Conservation (phyloP, 257 asterid genomes). For the Sherardia arvensis region DNA sequence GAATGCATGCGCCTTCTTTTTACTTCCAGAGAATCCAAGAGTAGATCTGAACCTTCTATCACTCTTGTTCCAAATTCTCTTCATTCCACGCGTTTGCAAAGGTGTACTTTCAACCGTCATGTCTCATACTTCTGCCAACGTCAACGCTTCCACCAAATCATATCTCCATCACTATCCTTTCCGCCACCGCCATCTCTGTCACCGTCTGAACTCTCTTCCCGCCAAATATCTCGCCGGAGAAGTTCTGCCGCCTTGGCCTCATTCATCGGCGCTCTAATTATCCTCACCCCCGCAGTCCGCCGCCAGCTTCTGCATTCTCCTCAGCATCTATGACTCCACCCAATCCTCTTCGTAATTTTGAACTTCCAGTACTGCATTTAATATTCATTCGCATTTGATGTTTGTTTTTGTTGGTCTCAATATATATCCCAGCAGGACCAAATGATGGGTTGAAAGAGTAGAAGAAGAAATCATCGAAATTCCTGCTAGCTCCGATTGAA, state of each 20-base stretch:
- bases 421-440: constrained; percentile 90
- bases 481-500: constrained; percentile 78
- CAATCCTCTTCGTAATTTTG: background rate
- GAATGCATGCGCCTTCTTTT: too few relatives aligned
- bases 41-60: too few relatives aligned
- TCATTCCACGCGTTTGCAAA: too few relatives aligned
- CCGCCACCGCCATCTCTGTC: constrained; percentile 17
- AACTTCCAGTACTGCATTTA: too few relatives aligned
- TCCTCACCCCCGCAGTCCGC: constrained; percentile 33
- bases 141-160: constrained; percentile 28
- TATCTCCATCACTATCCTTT: constrained; percentile 23
- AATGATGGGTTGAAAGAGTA: constrained; percentile 90
- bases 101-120: too few relatives aligned
- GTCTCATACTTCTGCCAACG: too few relatives aligned
- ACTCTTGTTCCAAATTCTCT: too few relatives aligned
- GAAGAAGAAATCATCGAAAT: constrained; percentile 76
- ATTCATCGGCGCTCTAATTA: constrained; percentile 22
- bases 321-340: constrained; percentile 54
- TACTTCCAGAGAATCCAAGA: too few relatives aligned
- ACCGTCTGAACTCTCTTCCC: background rate
- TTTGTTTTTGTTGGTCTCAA: background rate
- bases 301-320: constrained; percentile 49
- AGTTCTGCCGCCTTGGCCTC: too few relatives aligned
- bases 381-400: background rate
- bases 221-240: constrained; percentile 48